Base-by-base conservation (phyloP, 805 yeast genomes). In the Candida sanyiensis region DNA sequence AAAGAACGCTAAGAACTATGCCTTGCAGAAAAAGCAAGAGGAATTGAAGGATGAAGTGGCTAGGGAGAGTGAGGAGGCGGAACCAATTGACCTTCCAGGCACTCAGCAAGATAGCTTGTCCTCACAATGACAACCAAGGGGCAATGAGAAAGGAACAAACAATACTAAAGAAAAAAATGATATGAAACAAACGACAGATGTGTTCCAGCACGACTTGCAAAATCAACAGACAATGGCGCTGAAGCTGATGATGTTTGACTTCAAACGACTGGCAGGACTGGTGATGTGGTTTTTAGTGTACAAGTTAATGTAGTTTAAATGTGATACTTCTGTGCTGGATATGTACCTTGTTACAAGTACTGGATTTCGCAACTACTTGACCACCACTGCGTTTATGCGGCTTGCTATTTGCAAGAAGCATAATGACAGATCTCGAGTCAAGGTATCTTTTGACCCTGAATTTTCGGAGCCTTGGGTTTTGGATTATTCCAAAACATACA, bases 1-100 rank as follows among this genome's bases (percentile, higher is more conserved):
- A 45, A 57, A 51, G 30, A 46, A 52, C 34, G 61, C 56, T 40
- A 43, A 52, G 40, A 38, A 39, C 4, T 23, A 43, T 7, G 50
- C 47, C 17, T 39, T 50, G 21, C 19, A 28, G 13, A 46, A 52
- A 40, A 51, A 48, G 40, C 42, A 47, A 33, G 45, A 47, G 11
- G 47, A 46, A 42, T 40, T 48, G 12, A 56, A 47, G 22, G 36
- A 50, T 18, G 48, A 50, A 29, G 35, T 49, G 4, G 37, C 43
- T 24, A 28, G 37, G 19, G 49, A 42, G 28, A 20, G 37, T 13
- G 34, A 26, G 2, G 33, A 37, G 19, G 35, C 40, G 12, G 46
- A 44, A 12, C 22, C 32, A 10, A 39, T 26, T 13, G 40, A 37
- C 12, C 33, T 46, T 9, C 42, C 43, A 18, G 44, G 36, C 1